Evolutionary conservation across 257 asterid genomes (phyloP).

Genomic region (Plantago major): DNA sequence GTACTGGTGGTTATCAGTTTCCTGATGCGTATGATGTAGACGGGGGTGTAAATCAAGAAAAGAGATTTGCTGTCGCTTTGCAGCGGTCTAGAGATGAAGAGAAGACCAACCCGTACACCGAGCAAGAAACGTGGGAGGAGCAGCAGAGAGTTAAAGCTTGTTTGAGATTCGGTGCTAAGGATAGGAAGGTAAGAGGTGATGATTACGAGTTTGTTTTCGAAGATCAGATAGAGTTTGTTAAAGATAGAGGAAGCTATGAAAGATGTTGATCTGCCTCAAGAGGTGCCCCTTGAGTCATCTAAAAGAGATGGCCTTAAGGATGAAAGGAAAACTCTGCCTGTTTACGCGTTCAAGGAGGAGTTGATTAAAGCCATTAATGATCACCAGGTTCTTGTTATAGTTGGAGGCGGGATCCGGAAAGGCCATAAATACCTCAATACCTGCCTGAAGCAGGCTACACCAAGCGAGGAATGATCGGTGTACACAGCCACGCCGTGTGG

Average conservation of each 20-base stretch:
- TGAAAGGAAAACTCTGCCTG: slow-evolving; percentile 77
- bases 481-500: slow-evolving; percentile 95
- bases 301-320: slow-evolving; percentile 77
- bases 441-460: slow-evolving; percentile 3
- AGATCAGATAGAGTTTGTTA: slow-evolving; percentile 86
- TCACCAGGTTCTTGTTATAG: slow-evolving; percentile 84
- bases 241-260: slow-evolving; percentile 61
- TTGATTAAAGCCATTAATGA: slow-evolving; percentile 67
- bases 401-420: background rate
- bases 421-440: slow-evolving; percentile 7
- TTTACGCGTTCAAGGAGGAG: slow-evolving; percentile 66
- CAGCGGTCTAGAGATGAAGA: slow-evolving; percentile 70
- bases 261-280: slow-evolving; percentile 68
- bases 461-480: slow-evolving; percentile 56
- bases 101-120: slow-evolving; percentile 90
- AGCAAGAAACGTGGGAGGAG: slow-evolving; percentile 98
- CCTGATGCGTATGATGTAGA: slow-evolving; percentile 41
- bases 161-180: slow-evolving; percentile 77
- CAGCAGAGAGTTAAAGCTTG: slow-evolving; percentile 92
- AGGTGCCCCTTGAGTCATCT: slow-evolving; percentile 57
- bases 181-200: slow-evolving; percentile 44
- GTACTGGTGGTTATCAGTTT: background rate
- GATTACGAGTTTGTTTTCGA: slow-evolving; percentile 84
- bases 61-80: slow-evolving; percentile 46
- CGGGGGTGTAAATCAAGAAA: slow-evolving; percentile 43